Evolutionary conservation across 352 stramenopile species (phyloP).

Genomic region (Phytophthora sp.): DNA sequence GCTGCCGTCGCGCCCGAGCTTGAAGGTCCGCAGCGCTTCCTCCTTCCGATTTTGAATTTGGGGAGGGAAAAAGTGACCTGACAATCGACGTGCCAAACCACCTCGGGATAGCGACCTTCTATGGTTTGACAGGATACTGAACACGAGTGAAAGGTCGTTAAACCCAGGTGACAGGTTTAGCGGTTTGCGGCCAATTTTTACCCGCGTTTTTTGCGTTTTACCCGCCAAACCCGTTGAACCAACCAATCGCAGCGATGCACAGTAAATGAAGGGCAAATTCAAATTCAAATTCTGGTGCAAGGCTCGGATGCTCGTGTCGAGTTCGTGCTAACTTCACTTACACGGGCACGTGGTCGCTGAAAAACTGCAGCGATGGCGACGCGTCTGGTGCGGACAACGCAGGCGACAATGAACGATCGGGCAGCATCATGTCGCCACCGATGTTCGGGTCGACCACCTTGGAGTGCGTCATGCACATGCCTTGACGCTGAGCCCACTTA

Average conservation of each 20-base stretch:
- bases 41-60: conserved; percentile 48
- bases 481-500: conserved; percentile 85
- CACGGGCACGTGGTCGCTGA: not conserved
- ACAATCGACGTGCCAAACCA: not conserved
- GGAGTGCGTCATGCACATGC: conserved; percentile 88
- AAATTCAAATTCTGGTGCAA: not conserved
- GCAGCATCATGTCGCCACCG: not conserved
- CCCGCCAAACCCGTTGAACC: conserved; percentile 17
- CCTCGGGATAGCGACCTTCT: conserved; percentile 9
- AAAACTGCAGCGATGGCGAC: conserved; percentile 22
- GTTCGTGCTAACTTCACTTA: too few species aligned
- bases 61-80: conserved; percentile 12
- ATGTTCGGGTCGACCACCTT: conserved; percentile 39
- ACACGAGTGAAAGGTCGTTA: not conserved
- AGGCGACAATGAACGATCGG: not conserved
- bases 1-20: conserved; percentile 3
- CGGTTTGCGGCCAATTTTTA: conserved; percentile 13
- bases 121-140: not conserved
- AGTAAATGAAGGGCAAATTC: too few species aligned
- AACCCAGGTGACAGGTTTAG: not conserved
- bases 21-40: conserved; percentile 54
- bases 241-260: not conserved
- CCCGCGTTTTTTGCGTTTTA: conserved; percentile 25
- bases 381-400: conserved; percentile 6
- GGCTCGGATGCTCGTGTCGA: too few species aligned